Base-by-base conservation (phyloP, 202 grass and related monocot species). In the Schoenoplectus triqueter region DNA sequence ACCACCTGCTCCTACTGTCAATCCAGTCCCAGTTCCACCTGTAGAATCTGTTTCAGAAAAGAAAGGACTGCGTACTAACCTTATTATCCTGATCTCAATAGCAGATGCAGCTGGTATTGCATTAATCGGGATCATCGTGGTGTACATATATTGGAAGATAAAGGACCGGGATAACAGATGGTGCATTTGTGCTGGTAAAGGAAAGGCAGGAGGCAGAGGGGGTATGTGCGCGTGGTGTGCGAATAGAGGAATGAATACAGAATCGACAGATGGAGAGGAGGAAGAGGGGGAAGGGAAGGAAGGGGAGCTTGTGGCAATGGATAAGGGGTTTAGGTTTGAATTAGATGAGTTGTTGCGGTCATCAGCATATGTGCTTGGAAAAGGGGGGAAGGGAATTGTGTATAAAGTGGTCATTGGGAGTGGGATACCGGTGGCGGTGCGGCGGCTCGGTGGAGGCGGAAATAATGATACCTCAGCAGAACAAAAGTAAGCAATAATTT, bases 371-470 rank as follows among this genome's bases (percentile, higher is more conserved):
- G 96, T 99, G 5, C 88, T 99, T 13, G 93, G 96, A 2, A 99
- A 99, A 6, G 93, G 96, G 1, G 91, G 90, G 48, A 94, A 94
- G 82, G 96, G 96, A 73, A 96, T 99, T 70, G 93, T 99, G 82
- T 99, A 94, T 89, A 96, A 99, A 87, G 96, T 99, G 75, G 96
- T 99, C 82, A 92, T 96, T 18, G 92, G 90, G 0, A 90, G 90
- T 18, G 93, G 96, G 0, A 80, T 91, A 2, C 86, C 89, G 14
- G 88, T 94, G 42, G 96, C 94, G 10, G 96, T 94, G 84, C 85
- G 94, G 84, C 86, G 96, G n/a, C 88, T 94, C 22, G 87, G 92
- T 3, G 91, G 92, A 14, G 95, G 95, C 5, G 84, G 85, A 0
- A 80, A 85, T 3, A 3, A 39, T 19, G 15, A 79, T 79, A 59